These are phyloP conservation scores for Ephemerocybe angulata DNA, from an alignment of 768 basidiomycete genomes.

Conservation along the genomic window DNA sequence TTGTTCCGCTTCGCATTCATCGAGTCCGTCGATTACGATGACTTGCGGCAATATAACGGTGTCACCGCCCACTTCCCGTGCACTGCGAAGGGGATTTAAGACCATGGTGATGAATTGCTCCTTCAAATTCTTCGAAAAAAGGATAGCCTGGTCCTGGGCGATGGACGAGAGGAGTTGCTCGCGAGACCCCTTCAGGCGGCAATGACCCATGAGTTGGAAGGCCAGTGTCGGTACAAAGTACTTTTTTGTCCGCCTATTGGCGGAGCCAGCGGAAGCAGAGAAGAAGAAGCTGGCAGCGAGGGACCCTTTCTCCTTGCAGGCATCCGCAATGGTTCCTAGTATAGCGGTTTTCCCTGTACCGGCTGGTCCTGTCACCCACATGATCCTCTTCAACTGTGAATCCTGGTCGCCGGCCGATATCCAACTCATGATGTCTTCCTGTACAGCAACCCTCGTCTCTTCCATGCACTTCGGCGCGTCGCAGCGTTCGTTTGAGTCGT, in stretches of 20 bases:
- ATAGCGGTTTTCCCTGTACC: constrained; percentile 9
- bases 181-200: not conserved
- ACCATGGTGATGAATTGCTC: not conserved
- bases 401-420: not conserved
- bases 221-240: not conserved
- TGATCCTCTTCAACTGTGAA: not conserved
- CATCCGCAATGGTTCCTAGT: constrained; percentile 2
- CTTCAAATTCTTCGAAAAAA: not conserved
- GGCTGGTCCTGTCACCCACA: constrained; percentile 5
- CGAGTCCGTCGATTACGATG: not conserved
- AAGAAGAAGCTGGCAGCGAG: constrained; percentile 9
- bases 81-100: not conserved
- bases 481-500: constrained; percentile 6
- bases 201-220: not conserved
- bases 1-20: not conserved
- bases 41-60: not conserved
- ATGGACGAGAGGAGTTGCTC: not conserved
- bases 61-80: not conserved
- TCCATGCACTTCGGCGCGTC: not conserved
- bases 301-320: not conserved
- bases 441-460: not conserved
- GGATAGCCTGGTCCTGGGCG: not conserved
- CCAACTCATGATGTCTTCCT: constrained; percentile 2
- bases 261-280: not conserved
- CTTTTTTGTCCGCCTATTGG: not conserved